Base-by-base conservation (phyloP, 495 filamentous ascomycete species). In the Lindgomyces ingoldianus region DNA sequence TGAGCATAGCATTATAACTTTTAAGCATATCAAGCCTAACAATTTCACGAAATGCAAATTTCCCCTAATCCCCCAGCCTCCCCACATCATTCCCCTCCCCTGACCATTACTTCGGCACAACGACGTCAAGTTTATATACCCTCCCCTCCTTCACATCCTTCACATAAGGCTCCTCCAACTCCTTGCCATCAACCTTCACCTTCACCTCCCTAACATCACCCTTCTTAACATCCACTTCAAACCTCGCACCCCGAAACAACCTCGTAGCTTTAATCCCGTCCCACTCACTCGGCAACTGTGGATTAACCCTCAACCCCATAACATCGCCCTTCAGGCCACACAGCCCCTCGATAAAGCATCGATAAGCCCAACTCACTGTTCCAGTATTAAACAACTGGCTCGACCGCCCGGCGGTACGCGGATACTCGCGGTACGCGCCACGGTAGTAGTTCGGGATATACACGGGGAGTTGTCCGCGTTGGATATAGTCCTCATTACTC, bases 371-470 rank as follows among this genome's bases (percentile, higher is more conserved):
- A 25, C 78, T 79, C 10, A 81, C 78, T 19, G 81, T 84, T 44
- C 82, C 82, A 26, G 82, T 84, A 74, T 84, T 84, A 73, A 84
- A 84, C 27, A 84, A 62, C 65, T 82, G 81, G 66, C 79, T 81
- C 9, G 79, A 81, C 1, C 82, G 78, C 0, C 82, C 82, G 6
- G 81, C 81, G 0, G 81, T 83, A 47, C 80, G 76, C 2, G 81
- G 81, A 65, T 76, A 79, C 72, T 75, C 63, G 46, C 76, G 71
- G 68, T 74, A 83, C 11, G 76, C 82, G 9, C 82, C 82, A 30
- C 82, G 80, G 67, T 83, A 84, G 66, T 84, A 84, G 63, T 84
- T 84, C 22, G 82, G 82, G 16, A 84, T 80, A 64, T 79, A 84
- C 25, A 83, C 75, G 33, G 82, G 82, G 48, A 84, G 70, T 72